Conservation (phyloP, 345 rosid genomes). For the Eucalyptus dawsonii region DNA sequence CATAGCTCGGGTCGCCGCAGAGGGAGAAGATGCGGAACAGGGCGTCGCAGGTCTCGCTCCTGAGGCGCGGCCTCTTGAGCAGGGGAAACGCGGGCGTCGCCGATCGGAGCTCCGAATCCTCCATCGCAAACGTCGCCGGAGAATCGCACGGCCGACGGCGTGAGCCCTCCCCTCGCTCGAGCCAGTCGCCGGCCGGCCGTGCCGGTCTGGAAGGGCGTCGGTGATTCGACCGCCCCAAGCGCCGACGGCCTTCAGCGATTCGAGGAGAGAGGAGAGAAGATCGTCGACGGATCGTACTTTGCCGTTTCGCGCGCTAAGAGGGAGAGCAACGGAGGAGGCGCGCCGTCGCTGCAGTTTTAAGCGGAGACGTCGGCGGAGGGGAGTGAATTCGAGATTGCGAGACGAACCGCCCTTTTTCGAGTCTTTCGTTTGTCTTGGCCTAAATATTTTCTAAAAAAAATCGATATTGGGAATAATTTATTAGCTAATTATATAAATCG, state of each 20-base stretch:
- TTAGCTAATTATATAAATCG: background rate
- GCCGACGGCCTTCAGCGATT: background rate
- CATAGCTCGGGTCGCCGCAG: background rate
- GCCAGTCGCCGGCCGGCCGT: background rate
- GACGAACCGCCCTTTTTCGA: background rate
- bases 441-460: too few species aligned
- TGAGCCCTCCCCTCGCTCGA: background rate
- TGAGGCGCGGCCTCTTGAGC: background rate
- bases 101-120: background rate
- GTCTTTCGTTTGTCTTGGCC: background rate
- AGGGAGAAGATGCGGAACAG: background rate
- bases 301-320: background rate
- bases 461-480: background rate
- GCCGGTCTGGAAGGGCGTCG: background rate
- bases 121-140: background rate
- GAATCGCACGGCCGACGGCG: background rate
- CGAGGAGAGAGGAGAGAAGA: background rate
- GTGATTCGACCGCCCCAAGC: too few species aligned
- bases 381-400: background rate
- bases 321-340: background rate
- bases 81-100: background rate
- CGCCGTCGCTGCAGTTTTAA: background rate
- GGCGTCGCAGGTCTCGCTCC: background rate
- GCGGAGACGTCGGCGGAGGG: background rate
- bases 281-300: background rate